Conservation (phyloP, 805 yeast genomes). For the Metschnikowia arizonensis region DNA sequence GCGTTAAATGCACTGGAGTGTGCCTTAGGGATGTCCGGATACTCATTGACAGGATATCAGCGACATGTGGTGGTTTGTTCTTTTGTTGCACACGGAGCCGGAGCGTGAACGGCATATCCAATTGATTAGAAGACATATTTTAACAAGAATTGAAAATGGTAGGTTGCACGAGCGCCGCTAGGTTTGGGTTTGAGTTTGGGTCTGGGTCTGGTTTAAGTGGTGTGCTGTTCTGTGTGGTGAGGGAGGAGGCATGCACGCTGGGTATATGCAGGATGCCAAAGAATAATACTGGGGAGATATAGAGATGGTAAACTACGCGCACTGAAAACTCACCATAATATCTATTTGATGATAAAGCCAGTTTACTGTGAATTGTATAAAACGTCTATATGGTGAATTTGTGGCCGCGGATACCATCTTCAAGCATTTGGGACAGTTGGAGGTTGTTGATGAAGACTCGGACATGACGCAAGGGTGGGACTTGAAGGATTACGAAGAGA, state of each 20-base stretch:
- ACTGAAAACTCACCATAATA: no score
- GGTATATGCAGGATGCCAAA: neutral
- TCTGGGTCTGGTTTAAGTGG: neutral
- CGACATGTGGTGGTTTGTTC: neutral
- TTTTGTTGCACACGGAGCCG: constrained; percentile 7
- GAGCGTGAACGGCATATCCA: constrained; percentile 13
- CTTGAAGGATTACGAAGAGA: constrained; percentile 56
- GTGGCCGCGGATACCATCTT: constrained; percentile 86
- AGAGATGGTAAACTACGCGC: no score
- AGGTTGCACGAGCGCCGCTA: neutral
- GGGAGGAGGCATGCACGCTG: no score
- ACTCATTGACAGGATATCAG: neutral
- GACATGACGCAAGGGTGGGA: constrained; percentile 43
- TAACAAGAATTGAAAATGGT: no score
- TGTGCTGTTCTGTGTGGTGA: constrained; percentile 2
- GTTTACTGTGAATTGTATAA: no score
- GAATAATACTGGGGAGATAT: no score
- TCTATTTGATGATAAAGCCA: no score
- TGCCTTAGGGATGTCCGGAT: constrained; percentile 25
- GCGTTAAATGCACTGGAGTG: constrained; percentile 21
- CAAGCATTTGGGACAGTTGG: constrained; percentile 39
- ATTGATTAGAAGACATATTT: neutral
- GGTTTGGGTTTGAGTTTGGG: no score
- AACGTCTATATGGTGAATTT: no score
- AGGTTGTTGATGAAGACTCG: constrained; percentile 41